Evolutionary conservation across 129 eudicot species (phyloP).

Genomic region (Lonicera japonica): DNA sequence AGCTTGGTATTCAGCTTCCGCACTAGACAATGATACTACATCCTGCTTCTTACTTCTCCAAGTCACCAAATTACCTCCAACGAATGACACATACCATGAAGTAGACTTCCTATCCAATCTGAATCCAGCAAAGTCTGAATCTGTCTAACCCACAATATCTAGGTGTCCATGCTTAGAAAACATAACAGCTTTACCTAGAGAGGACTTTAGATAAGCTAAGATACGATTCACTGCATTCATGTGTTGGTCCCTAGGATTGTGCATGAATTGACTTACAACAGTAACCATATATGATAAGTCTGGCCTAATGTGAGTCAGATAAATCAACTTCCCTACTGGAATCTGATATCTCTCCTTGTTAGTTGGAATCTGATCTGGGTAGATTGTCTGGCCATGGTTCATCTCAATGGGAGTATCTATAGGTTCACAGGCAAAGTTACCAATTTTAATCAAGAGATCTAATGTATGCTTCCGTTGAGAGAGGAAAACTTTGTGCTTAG

Average conservation of each 20-base stretch:
- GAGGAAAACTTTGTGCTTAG: background rate
- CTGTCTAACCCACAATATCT: background rate
- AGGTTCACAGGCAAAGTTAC: background rate
- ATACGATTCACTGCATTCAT: background rate
- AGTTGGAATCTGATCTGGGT: background rate
- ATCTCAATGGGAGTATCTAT: background rate
- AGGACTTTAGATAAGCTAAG: background rate
- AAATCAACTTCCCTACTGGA: background rate
- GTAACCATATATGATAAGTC: background rate
- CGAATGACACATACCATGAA: background rate
- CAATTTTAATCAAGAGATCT: background rate
- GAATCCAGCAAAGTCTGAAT: background rate
- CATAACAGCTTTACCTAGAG: background rate
- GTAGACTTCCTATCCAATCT: background rate
- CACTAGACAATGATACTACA: background rate
- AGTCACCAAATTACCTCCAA: background rate
- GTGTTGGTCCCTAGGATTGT: background rate
- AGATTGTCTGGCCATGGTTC: background rate
- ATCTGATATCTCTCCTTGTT: background rate
- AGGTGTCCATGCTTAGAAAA: background rate
- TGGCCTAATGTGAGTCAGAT: background rate
- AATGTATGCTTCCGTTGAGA: background rate
- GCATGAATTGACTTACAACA: constrained; percentile 3
- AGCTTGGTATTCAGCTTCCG: background rate
- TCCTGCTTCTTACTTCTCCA: background rate